These are phyloP conservation scores for Solanum appendiculatum DNA, from an alignment of 257 asterid species.

Conservation along the genomic window DNA sequence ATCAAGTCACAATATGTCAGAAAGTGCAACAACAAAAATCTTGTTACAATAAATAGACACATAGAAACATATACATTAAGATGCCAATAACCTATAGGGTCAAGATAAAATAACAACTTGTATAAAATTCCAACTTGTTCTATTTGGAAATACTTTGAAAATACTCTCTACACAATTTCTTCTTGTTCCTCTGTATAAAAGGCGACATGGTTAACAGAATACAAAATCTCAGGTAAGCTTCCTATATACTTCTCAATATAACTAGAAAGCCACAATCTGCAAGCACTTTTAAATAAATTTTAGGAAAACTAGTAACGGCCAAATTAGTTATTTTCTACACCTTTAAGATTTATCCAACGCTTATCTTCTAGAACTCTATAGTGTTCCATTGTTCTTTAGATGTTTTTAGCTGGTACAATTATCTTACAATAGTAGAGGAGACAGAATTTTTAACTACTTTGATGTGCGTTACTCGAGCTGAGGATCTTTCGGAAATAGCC, in stretches of 20 bases:
- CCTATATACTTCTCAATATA: neutral
- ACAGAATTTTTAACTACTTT: slow-evolving; percentile 12
- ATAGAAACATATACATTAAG: neutral
- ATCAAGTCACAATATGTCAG: slow-evolving; percentile 10
- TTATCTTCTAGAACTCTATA: neutral
- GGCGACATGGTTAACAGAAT: neutral
- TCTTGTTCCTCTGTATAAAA: neutral
- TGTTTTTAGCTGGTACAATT: slow-evolving; percentile 1
- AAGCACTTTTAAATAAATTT: neutral
- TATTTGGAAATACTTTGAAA: neutral
- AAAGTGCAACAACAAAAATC: neutral
- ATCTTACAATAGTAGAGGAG: slow-evolving; percentile 76
- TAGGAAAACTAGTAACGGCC: neutral
- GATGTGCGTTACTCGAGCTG: no score
- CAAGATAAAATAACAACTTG: neutral
- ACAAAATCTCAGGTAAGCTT: neutral
- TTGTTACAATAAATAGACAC: neutral
- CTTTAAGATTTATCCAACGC: neutral
- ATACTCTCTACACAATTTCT: neutral
- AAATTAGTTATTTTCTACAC: neutral
- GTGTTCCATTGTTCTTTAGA: neutral
- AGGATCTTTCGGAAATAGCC: no score
- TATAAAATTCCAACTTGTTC: neutral
- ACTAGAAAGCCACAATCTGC: neutral
- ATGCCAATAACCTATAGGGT: neutral